phyloP scores from a whole-genome alignment of 768 basidiomycete species.

The Coprinopsis marcescibilis region DNA sequence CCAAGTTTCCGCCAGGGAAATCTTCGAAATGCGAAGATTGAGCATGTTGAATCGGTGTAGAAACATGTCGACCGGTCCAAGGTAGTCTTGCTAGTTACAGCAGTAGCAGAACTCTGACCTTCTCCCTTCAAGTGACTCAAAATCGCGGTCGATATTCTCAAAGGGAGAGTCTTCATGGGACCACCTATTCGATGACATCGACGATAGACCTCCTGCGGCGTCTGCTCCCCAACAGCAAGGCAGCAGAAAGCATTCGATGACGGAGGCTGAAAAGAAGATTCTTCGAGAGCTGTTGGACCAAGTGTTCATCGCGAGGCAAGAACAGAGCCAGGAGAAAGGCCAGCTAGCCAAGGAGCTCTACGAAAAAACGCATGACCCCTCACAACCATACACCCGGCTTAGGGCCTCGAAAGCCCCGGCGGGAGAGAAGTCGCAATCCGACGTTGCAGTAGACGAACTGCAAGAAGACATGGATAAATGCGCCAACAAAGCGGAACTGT shows the following conservation, averaged over 20 bases:
- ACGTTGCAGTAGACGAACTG: conserved; percentile 45
- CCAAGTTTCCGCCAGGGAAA: too few species aligned
- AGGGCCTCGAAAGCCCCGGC: background rate
- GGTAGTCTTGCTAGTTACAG: too few species aligned
- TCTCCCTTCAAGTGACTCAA: too few species aligned
- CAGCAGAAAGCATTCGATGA: conserved; percentile 47
- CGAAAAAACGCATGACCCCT: background rate
- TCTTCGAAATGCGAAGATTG: too few species aligned
- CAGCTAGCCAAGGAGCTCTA: background rate
- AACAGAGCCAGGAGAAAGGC: background rate
- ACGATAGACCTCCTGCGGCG: too few species aligned
- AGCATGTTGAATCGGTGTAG: too few species aligned
- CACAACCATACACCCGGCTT: too few species aligned
- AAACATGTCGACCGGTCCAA: too few species aligned
- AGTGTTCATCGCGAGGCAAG: conserved; percentile 39
- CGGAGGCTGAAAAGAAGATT: conserved; percentile 56
- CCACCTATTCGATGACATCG: conserved; percentile 12
- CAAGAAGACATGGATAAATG: conserved; percentile 72
- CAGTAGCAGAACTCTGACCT: too few species aligned
- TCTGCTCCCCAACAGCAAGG: conserved; percentile 12
- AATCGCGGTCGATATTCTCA: conserved; percentile 12
- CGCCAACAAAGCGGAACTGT: conserved; percentile 59
- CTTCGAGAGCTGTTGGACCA: conserved; percentile 73
- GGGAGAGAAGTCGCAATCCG: conserved; percentile 7
- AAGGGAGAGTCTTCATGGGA: conserved; percentile 12